phyloP scores from a whole-genome alignment of 169 alveolate species.

The Cryptosporidium sp. region DNA sequence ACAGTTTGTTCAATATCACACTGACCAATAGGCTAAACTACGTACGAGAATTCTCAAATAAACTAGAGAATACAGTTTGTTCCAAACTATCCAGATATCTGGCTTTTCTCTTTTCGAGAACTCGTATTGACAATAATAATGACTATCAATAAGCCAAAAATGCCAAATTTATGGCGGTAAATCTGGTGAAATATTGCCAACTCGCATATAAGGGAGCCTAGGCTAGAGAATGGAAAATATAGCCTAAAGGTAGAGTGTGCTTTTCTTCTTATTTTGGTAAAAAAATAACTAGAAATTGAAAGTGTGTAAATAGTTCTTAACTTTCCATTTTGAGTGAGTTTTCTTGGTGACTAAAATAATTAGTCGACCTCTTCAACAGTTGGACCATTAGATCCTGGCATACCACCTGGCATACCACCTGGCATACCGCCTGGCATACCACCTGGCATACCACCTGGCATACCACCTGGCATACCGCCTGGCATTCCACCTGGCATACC shows the following conservation, averaged over 20 bases:
- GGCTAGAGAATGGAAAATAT: not conserved
- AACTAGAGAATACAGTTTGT: not conserved
- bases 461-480: constrained; percentile 92
- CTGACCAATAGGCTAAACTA: not conserved
- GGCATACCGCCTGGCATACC: constrained; percentile 81
- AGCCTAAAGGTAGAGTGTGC: not conserved
- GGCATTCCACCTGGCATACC: constrained; percentile 92
- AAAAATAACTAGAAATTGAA: not conserved
- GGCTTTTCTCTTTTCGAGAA: not conserved
- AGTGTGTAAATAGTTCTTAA: not conserved
- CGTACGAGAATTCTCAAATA: not conserved
- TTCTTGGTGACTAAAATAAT: not conserved
- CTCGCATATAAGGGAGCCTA: not conserved
- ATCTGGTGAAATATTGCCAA: not conserved
- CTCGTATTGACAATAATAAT: not conserved
- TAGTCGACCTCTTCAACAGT: constrained; percentile 94
- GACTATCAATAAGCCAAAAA: not conserved
- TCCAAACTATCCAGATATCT: not conserved
- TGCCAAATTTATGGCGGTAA: constrained; percentile 2
- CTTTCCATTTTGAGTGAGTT: no score
- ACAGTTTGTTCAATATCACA: not conserved
- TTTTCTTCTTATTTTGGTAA: not conserved
- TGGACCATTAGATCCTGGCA: constrained; percentile 87
- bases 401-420: constrained; percentile 80
- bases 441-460: constrained; percentile 91